Conservation (phyloP, 768 basidiomycete species). For the Collybiopsis luxurians region DNA sequence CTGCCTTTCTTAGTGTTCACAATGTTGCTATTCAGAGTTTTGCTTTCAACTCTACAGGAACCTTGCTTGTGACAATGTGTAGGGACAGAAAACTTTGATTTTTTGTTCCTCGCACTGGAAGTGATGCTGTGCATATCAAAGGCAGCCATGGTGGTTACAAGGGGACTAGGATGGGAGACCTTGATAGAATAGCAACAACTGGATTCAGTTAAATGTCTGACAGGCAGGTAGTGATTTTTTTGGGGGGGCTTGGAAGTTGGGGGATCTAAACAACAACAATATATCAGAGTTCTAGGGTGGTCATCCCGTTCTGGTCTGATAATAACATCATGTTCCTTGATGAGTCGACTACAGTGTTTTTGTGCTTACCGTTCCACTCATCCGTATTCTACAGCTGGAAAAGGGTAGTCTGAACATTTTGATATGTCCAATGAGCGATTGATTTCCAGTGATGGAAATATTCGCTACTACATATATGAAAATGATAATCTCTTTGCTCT, state of each 20-base stretch:
- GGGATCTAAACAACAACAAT: constrained; percentile 71
- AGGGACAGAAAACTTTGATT: constrained; percentile 90
- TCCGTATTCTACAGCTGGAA: constrained; percentile 57
- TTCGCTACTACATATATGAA: constrained; percentile 97
- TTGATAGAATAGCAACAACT: constrained; percentile 88
- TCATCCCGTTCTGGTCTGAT: constrained; percentile 98
- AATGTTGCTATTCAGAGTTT: constrained; percentile 86
- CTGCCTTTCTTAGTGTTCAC: constrained; percentile 73
- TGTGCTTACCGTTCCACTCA: not conserved
- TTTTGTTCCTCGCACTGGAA: constrained; percentile 85
- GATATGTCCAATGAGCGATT: constrained; percentile 8
- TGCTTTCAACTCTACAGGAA: constrained; percentile 79
- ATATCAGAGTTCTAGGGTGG: constrained; percentile 88
- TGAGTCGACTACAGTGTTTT: constrained; percentile 26
- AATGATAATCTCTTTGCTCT: constrained; percentile 77
- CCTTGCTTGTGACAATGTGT: constrained; percentile 82
- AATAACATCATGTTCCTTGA: constrained; percentile 89
- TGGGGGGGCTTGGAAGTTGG: constrained; percentile 82
- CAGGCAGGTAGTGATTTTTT: constrained; percentile 82
- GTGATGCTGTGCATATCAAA: constrained; percentile 74
- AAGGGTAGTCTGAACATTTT: constrained; percentile 82
- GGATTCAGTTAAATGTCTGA: constrained; percentile 98
- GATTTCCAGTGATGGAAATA: constrained; percentile 84
- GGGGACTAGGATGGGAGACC: constrained; percentile 89
- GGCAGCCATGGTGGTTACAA: constrained; percentile 96